Base-by-base conservation (phyloP, 2,329 filamentous ascomycete species). In the Colletotrichum sp. region DNA sequence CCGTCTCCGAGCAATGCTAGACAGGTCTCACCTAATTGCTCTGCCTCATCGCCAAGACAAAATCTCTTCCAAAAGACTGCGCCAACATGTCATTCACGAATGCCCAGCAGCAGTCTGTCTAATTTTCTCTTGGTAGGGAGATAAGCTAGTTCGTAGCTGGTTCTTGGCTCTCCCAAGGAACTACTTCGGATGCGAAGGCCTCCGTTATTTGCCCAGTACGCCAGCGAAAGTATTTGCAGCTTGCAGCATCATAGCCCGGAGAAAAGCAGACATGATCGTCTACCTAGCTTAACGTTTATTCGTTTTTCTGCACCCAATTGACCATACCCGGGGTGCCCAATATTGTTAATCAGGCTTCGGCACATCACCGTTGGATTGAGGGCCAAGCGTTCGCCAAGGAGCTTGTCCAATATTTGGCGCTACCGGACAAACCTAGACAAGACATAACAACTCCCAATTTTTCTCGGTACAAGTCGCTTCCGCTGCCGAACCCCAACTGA, bases 301-400 rank as follows among this genome's bases (percentile, higher is more conserved):
- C 9, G 1, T 30, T 21, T 6, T 32, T 24, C 2, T 12, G 5
- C 13, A 18, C n/a, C 10, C 24, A 64, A 12, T 24, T 5, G 32
- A 0, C 8, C 62, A 21, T 12, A 44, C 21, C 15, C 44, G 3
- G 10, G 6, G 62, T 44, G 32, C 15, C 34, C 16, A 36, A n/a
- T 52, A 3, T 8, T 39, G 16, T 18, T 34, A 71, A 21, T 18
- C 24, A n/a, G 44, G 36, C 16, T 49, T 28, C 24, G 59, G 44
- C 49, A 68, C 44, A 44, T 57, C 30, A 26, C n/a, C 30, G 55
- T 30, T 39, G 57, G 24, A 30, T 5, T 26, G 44, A 30, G 26
- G 8, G 57, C 49, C 67, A 59, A 74, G 72, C 26, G 16, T 9
- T 13, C 28, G 72, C 72, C 72, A 65, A 74, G 72, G 67, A 36